Base-by-base conservation (phyloP, 768 basidiomycete species). In the Psilocybe tampanensis region DNA sequence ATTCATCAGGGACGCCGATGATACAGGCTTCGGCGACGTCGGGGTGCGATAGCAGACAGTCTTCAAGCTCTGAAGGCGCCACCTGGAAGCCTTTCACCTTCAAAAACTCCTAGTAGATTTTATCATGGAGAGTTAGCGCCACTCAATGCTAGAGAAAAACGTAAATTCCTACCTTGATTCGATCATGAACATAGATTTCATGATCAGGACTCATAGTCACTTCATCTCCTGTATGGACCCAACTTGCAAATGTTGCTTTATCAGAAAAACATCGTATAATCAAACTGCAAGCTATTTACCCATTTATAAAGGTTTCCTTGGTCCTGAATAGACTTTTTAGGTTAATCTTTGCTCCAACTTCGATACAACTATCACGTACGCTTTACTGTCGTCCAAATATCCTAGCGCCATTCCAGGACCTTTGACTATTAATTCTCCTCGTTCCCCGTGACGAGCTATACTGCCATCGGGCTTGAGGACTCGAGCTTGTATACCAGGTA, bases 51-150 rank as follows among this genome's bases (percentile, higher is more conserved):
- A 77, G 64, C 7, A 78, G 63, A 50, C 72, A 72, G 18, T 73
- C 86, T 65, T 89, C 87, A 12, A 88, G 71, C 55, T 88, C 86
- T 2, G 88, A 73, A 2, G 74, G 75, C 6, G 75, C 71, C 12
- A 77, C 75, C 56, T 89, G 88, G 59, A 83, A 83, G 4, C 86
- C 89, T 55, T 71, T 78, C 32, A 86, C 84, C 68, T 90, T 89
- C 65, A 89, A 72, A 24, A 88, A 77, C 70, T 88, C 86, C 84
- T 86, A 50, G 26, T 19, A 32, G 15, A 43, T 22, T 54, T 29
- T 32, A 24, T 21, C 21, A 32, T 50, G 50, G 54, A 9, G 39
- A 18, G 23, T 5, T 5, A 43, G 13, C 22, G 41, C n/a, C 17
- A 19, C 19, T 1, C 33, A 7, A n/a, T 17, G 17, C 36, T 9